Conservation (phyloP, 306 rosid genomes). For the Delonix regia region DNA sequence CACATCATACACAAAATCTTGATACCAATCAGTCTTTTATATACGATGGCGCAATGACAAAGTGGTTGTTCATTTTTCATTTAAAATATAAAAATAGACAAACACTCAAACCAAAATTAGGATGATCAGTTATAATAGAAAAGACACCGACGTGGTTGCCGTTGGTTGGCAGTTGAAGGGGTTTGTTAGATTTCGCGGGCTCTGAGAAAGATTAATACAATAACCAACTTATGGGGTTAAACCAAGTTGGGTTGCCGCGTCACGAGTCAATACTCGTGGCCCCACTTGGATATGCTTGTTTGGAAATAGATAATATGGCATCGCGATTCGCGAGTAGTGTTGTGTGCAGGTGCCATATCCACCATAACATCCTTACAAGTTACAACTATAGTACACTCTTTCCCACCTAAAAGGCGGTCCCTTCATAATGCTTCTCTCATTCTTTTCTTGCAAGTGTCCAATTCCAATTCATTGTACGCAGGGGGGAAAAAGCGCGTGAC, state of each 20-base stretch:
- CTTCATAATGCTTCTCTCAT: neutral
- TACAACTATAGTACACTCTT: neutral
- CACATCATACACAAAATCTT: neutral
- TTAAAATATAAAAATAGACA: neutral
- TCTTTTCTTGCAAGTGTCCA: neutral
- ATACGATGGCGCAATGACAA: neutral
- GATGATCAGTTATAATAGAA: neutral
- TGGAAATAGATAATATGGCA: neutral
- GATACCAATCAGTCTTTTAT: neutral
- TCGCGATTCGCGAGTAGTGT: neutral
- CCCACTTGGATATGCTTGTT: neutral
- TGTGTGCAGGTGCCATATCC: neutral
- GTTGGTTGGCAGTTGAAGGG: conserved; percentile 11
- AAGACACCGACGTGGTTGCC: neutral
- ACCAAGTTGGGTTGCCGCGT: neutral
- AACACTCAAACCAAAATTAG: neutral
- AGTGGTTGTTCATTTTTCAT: neutral
- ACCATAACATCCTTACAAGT: neutral
- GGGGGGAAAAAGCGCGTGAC: neutral
- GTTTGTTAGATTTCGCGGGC: conserved; percentile 16
- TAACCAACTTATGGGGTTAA: neutral
- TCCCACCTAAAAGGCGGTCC: neutral
- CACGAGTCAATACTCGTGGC: neutral
- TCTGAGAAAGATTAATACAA: neutral
- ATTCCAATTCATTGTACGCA: neutral